phyloP scores from a whole-genome alignment of 2,329 filamentous ascomycete species.

The Cordyceps cateniannulata region DNA sequence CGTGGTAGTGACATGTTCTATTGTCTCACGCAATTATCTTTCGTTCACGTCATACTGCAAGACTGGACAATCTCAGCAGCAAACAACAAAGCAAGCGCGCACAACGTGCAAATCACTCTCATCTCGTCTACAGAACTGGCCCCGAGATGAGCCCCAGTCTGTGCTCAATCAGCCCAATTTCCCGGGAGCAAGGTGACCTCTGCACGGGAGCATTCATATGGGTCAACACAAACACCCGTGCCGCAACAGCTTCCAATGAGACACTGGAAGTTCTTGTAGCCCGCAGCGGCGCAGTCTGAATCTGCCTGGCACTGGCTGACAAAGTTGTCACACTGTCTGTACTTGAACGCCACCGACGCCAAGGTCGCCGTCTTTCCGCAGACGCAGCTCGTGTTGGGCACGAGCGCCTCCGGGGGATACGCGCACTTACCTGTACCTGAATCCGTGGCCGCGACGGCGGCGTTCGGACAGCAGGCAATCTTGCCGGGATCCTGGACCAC shows the following conservation, averaged over 20 bases:
- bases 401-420: constrained; percentile 26
- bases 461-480: constrained; percentile 27
- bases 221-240: constrained; percentile 29
- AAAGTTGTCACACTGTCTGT: constrained; percentile 28
- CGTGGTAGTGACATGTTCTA: not conserved
- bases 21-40: not conserved
- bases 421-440: constrained; percentile 18
- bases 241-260: constrained; percentile 31
- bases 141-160: not conserved
- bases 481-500: constrained; percentile 28
- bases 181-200: constrained; percentile 24
- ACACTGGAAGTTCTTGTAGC: constrained; percentile 23
- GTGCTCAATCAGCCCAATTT: not conserved
- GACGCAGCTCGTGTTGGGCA: constrained; percentile 26
- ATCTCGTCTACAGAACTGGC: not conserved
- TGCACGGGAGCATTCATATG: constrained; percentile 29
- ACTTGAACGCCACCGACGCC: constrained; percentile 24
- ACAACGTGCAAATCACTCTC: not conserved
- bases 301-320: constrained; percentile 21
- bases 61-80: not conserved
- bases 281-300: constrained; percentile 22
- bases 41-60: too few species aligned
- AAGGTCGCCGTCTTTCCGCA: constrained; percentile 25
- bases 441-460: constrained; percentile 18
- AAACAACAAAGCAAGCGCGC: not conserved